phyloP scores from a whole-genome alignment of 75 land plant species.

The Ceratopteris richardii region DNA sequence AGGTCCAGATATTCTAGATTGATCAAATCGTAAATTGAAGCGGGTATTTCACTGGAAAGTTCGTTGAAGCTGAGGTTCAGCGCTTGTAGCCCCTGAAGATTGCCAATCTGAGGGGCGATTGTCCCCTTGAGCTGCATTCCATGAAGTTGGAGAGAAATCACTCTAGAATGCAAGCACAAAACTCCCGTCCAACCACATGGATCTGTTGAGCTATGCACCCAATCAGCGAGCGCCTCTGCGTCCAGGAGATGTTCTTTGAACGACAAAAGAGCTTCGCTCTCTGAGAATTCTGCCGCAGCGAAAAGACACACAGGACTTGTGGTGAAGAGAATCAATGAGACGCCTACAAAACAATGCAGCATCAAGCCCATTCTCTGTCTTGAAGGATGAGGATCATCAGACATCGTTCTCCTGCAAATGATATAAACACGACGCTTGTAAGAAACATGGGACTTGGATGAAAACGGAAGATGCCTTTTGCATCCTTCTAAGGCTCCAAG shows the following conservation, averaged over 20 bases:
- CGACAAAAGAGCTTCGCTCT: conserved; percentile 7
- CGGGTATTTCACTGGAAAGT: conserved; percentile 26
- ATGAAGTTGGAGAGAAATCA: neutral
- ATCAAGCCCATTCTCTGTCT: too few species aligned
- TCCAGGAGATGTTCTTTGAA: neutral
- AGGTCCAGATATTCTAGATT: conserved; percentile 30
- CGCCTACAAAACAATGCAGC: too few species aligned
- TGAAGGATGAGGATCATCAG: too few species aligned
- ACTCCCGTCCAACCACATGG: conserved; percentile 14
- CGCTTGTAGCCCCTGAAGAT: neutral
- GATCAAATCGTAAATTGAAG: neutral
- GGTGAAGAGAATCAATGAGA: too few species aligned
- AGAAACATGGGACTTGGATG: too few species aligned
- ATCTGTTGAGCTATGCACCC: neutral
- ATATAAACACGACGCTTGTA: too few species aligned
- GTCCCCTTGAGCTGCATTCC: conserved; percentile 9
- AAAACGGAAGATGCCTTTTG: too few species aligned
- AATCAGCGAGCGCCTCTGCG: neutral
- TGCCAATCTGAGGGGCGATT: conserved; percentile 10
- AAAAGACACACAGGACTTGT: too few species aligned
- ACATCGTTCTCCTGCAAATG: too few species aligned
- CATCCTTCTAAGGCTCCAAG: too few species aligned
- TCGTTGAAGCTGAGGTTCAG: conserved; percentile 16
- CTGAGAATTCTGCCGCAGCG: neutral
- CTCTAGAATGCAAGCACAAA: neutral